Conservation (phyloP, 148 eudicot species). For the Dysphania ambrosioides region DNA sequence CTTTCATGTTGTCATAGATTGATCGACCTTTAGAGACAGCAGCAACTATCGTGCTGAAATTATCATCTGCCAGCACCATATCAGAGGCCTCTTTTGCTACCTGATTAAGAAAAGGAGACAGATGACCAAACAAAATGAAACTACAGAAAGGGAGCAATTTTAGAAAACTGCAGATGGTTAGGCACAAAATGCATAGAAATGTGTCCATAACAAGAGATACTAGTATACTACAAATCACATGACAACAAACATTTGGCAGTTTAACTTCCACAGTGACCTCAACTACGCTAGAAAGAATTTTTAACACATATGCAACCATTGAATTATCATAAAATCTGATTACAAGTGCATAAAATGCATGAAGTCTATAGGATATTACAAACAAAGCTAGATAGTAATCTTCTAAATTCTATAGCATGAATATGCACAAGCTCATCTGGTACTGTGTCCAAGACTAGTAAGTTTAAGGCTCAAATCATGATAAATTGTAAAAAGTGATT, state of each 20-base stretch:
- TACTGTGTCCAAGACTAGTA: not conserved
- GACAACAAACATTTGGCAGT: not conserved
- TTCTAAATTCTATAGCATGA: not conserved
- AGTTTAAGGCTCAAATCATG: not conserved
- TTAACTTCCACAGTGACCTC: not conserved
- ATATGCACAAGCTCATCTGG: not conserved
- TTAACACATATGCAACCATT: not conserved
- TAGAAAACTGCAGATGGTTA: not conserved
- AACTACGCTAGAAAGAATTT: not conserved
- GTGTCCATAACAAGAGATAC: not conserved
- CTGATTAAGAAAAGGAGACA: conserved; percentile 28
- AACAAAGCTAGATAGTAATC: not conserved
- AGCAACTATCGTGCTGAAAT: conserved; percentile 71
- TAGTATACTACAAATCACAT: not conserved
- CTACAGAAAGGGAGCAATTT: not conserved
- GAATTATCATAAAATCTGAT: not conserved
- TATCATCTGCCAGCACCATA: conserved; percentile 79
- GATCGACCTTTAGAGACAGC: conserved; percentile 89
- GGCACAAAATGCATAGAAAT: not conserved
- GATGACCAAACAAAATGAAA: not conserved
- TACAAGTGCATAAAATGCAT: not conserved
- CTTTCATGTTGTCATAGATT: conserved; percentile 93
- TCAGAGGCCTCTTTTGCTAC: conserved; percentile 84
- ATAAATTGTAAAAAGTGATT: not conserved
- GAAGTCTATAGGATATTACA: not conserved